Conservation (phyloP, 2,329 filamentous ascomycete species). For the Penicillium sp. region DNA sequence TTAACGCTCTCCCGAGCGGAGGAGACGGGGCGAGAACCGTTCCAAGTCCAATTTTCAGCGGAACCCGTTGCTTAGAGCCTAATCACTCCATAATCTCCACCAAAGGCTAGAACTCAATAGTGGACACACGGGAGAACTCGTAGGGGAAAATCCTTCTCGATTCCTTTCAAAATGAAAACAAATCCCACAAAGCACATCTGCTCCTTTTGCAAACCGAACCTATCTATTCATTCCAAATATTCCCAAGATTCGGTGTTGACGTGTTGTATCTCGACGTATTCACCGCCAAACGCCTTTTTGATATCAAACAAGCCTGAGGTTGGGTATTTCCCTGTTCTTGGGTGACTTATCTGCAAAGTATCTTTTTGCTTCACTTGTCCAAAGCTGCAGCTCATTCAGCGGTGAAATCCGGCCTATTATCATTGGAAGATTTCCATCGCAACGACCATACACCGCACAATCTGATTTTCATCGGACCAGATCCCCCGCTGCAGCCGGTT, state of each 20-base stretch:
- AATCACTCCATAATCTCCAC: not conserved
- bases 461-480: conserved; percentile 5
- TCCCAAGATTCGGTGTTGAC: not conserved
- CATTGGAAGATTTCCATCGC: conserved; percentile 5
- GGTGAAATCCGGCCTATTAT: not conserved
- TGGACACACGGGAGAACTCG: not conserved
- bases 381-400: not conserved
- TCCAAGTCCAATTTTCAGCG: not conserved
- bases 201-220: not conserved
- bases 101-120: not conserved
- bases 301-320: not conserved
- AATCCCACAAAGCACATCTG: not conserved
- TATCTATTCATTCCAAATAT: not conserved
- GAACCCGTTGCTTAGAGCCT: not conserved
- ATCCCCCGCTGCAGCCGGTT: conserved; percentile 3
- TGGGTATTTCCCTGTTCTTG: not conserved
- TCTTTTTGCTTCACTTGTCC: not conserved
- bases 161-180: not conserved
- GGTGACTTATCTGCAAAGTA: not conserved
- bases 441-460: conserved; percentile 3
- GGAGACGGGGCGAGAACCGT: not conserved
- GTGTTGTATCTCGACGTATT: not conserved
- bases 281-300: not conserved
- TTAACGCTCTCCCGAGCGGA: not conserved
- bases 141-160: not conserved